Percentiles rank a stretch among this genome's conserved stretches.
phyloP scores from a whole-genome alignment of 441 rosid species.

The Dalechampia spathulata region DNA sequence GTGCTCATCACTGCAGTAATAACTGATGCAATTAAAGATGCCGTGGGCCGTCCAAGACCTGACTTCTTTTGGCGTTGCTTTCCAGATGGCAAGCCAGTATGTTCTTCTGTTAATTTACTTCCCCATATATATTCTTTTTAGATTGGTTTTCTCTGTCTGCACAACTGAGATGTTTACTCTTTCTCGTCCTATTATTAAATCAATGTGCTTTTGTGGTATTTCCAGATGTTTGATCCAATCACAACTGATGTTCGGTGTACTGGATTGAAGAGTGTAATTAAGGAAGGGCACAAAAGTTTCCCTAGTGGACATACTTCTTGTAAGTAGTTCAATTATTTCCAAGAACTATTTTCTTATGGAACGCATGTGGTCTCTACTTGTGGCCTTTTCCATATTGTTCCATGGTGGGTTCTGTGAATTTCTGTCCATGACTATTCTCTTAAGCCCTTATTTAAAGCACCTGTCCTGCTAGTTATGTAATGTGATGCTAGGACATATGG shows the following conservation, averaged over 20 bases:
- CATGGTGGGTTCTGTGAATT: neutral
- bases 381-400: neutral
- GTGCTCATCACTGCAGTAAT: constrained; percentile 71
- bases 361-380: neutral
- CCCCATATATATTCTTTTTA: neutral
- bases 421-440: neutral
- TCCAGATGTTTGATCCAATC: constrained; percentile 46
- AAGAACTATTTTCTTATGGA: neutral
- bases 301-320: constrained; percentile 93
- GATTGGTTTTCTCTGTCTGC: neutral
- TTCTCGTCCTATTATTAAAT: constrained; percentile 7
- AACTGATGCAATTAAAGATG: constrained; percentile 75
- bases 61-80: constrained; percentile 84
- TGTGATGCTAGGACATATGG: neutral
- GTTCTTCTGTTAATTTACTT: constrained; percentile 15
- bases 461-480: neutral
- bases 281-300: constrained; percentile 88
- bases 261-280: constrained; percentile 53
- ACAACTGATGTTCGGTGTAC: constrained; percentile 60
- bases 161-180: neutral
- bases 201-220: constrained; percentile 11
- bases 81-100: constrained; percentile 74
- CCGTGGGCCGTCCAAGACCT: constrained; percentile 75
- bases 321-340: constrained; percentile 29
- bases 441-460: neutral